phyloP scores from a whole-genome alignment of 441 rosid species.

The Corymbia calophylla region DNA sequence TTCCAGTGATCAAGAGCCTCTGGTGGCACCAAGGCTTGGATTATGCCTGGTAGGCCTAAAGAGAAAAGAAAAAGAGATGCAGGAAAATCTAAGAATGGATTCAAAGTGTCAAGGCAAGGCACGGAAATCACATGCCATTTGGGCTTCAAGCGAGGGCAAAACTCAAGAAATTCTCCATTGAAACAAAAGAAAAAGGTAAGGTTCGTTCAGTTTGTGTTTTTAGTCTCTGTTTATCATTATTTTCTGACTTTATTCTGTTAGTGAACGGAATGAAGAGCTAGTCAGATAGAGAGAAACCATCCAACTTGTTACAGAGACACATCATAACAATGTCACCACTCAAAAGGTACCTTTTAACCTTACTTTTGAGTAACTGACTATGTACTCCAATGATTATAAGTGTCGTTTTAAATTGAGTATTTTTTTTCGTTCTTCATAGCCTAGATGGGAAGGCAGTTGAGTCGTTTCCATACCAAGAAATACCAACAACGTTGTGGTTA shows the following conservation, averaged over 20 bases:
- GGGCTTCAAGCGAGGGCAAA: neutral
- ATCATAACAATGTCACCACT: neutral
- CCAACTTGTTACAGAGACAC: accelerated
- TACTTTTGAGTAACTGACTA: neutral
- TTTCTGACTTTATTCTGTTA: neutral
- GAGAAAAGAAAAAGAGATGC: neutral
- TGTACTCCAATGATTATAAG: neutral
- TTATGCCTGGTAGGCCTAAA: neutral
- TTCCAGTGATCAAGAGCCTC: neutral
- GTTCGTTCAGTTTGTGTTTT: neutral
- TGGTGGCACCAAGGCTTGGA: neutral
- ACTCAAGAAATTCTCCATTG: accelerated
- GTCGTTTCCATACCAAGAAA: no score
- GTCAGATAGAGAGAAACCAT: neutral
- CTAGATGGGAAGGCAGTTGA: neutral
- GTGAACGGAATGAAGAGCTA: neutral
- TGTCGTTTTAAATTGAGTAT: neutral
- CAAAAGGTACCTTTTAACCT: neutral
- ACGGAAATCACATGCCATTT: neutral
- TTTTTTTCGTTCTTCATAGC: neutral
- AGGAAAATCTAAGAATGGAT: neutral
- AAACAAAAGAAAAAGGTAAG: neutral
- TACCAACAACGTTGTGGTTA: neutral
- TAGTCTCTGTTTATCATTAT: neutral
- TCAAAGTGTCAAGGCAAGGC: neutral